phyloP scores from a whole-genome alignment of 768 basidiomycete species.

The Exidia glandulosa region DNA sequence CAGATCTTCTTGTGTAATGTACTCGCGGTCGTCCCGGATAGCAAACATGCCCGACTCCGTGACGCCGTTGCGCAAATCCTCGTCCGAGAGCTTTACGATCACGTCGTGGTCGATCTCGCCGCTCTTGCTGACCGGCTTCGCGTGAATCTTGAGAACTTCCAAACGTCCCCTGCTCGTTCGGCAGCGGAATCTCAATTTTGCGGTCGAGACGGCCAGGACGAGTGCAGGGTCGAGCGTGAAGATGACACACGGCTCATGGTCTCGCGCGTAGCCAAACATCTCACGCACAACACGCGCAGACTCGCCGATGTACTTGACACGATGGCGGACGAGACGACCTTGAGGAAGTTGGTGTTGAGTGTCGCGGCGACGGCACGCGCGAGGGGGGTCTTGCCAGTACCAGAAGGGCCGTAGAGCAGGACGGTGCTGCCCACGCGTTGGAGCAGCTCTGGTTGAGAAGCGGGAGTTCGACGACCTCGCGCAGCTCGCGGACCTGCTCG shows the following conservation, averaged over 20 bases:
- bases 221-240: slow-evolving; percentile 95
- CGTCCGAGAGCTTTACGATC: slow-evolving; percentile 91
- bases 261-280: slow-evolving; percentile 97
- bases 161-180: slow-evolving; percentile 93
- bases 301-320: slow-evolving; percentile 99
- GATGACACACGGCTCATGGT: slow-evolving; percentile 97
- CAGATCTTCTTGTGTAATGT: slow-evolving; percentile 87
- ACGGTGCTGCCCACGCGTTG: slow-evolving; percentile 95
- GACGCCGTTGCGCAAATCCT: slow-evolving; percentile 89
- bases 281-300: slow-evolving; percentile 92
- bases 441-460: slow-evolving; percentile 88
- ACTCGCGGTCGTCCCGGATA: slow-evolving; percentile 90
- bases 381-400: slow-evolving; percentile 91
- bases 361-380: slow-evolving; percentile 95
- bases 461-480: slow-evolving; percentile 96
- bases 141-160: slow-evolving; percentile 97
- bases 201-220: slow-evolving; percentile 90
- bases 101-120: slow-evolving; percentile 98
- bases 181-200: slow-evolving; percentile 87
- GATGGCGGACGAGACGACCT: slow-evolving; percentile 96
- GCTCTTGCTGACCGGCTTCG: slow-evolving; percentile 84
- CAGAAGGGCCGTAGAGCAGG: slow-evolving; percentile 90
- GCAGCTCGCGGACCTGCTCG: slow-evolving; percentile 92
- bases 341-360: slow-evolving; percentile 91
- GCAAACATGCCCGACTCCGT: slow-evolving; percentile 99